Conservation (phyloP, 257 asterid genomes). For the Solanum pinnatisectum region DNA sequence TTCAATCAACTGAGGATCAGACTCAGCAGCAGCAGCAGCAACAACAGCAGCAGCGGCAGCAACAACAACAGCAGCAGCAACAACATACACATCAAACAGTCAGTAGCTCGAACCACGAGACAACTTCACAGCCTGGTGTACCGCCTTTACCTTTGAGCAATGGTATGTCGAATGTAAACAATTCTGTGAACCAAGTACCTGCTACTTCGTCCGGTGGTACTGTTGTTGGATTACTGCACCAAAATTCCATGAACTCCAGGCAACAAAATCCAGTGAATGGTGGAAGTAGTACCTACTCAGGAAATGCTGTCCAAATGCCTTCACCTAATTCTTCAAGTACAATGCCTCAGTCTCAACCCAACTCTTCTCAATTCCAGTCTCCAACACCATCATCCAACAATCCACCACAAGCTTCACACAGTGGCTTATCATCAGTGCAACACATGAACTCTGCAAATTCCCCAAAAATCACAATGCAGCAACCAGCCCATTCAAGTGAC, state of each 20-base stretch:
- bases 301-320: constrained; percentile 49
- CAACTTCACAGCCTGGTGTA: constrained; percentile 30
- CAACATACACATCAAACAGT: constrained; percentile 37
- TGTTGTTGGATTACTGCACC: constrained; percentile 51
- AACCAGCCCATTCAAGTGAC: constrained; percentile 51
- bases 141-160: constrained; percentile 42
- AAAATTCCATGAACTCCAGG: constrained; percentile 69
- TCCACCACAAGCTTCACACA: constrained; percentile 42
- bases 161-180: constrained; percentile 38
- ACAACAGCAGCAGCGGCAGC: constrained; percentile 16
- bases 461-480: constrained; percentile 55
- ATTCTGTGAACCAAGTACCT: constrained; percentile 29
- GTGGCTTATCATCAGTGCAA: constrained; percentile 30
- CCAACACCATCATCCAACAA: constrained; percentile 64
- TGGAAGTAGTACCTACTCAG: constrained; percentile 41
- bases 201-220: constrained; percentile 35
- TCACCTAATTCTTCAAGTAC: constrained; percentile 60
- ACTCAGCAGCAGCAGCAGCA: constrained; percentile 21
- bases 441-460: constrained; percentile 41
- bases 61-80: constrained; percentile 22
- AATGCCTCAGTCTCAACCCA: constrained; percentile 42
- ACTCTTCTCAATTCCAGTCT: constrained; percentile 57
- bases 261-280: constrained; percentile 36
- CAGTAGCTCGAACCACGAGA: constrained; percentile 44
- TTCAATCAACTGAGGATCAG: constrained; percentile 54